Conservation (phyloP, 1,284 basidiomycete species). For the Ceratobasidium papillatum region DNA sequence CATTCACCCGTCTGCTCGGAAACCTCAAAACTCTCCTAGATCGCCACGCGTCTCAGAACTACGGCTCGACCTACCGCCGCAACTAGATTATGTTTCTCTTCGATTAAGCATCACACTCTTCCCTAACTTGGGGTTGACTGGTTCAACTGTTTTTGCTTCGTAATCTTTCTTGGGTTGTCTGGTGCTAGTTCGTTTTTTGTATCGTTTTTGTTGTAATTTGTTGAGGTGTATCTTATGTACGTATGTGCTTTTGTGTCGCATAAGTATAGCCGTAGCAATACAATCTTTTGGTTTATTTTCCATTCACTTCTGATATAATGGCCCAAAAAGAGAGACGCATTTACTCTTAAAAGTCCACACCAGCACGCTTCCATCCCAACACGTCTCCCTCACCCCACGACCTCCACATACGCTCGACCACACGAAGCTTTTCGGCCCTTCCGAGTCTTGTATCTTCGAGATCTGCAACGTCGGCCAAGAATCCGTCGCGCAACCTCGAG, state of each 20-base stretch:
- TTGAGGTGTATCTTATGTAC: slow-evolving; percentile 35
- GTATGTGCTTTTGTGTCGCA: slow-evolving; percentile 19
- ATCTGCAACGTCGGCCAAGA: slow-evolving; percentile 86
- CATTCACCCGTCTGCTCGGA: slow-evolving; percentile 94
- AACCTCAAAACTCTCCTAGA: slow-evolving; percentile 90
- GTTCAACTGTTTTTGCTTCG: background rate
- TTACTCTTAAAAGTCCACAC: slow-evolving; percentile 18
- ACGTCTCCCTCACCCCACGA: slow-evolving; percentile 69
- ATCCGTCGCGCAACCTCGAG: slow-evolving; percentile 74
- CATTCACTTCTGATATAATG: background rate
- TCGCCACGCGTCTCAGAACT: slow-evolving; percentile 64
- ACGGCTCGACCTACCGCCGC: slow-evolving; percentile 27
- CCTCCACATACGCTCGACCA: slow-evolving; percentile 91
- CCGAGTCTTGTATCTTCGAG: slow-evolving; percentile 78
- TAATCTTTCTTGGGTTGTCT: slow-evolving; percentile 6
- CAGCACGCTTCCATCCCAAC: slow-evolving; percentile 61
- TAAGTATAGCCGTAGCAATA: slow-evolving; percentile 30
- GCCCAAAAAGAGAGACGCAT: background rate
- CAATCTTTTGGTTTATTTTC: slow-evolving; percentile 5
- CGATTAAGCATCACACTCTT: background rate
- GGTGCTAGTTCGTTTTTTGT: background rate
- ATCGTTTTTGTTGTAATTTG: background rate
- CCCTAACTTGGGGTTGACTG: background rate
- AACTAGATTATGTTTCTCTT: background rate
- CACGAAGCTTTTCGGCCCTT: slow-evolving; percentile 73